Base-by-base conservation (phyloP, 352 stramenopile species). In the Saprolegnia parasitica region DNA sequence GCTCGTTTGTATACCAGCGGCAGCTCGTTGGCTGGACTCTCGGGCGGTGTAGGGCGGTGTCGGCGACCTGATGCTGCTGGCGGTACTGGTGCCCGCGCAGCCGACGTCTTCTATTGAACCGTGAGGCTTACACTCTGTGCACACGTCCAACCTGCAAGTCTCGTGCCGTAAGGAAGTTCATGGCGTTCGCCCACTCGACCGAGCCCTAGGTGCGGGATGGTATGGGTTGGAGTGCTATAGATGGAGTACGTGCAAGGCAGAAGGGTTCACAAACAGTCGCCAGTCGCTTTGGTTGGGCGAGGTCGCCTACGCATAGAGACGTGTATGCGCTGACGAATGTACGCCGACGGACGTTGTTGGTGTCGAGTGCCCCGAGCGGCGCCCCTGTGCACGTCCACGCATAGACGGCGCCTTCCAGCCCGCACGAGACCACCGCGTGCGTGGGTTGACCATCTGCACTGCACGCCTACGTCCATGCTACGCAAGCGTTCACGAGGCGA, bases 191-290 rank as follows among this genome's bases (percentile, higher is more conserved):
- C 18, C 29, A 46, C 24, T 45, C 63, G 45, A 24, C 20, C 13
- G 52, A 42, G 52, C 52, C 24, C 52, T 60, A 60, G 42, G 10
- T 29, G 47, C 2, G 5, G 24, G n/a, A 55, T 55, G 47, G 24
- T n/a, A n/a, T n/a, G 29, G 2, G 29, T 35, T 35, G 35, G 1
- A 1, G 52, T 60, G 52, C 35, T 40, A 13, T 10, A 26, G 3
- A 60, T n/a, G 11, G 3, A 26, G 52, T 60, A 60, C 52, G 16
- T 60, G 52, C 11, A 60, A 60, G 52, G 20, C 52, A 3, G 52
- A 15, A 60, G 52, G 52, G 52, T 60, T 60, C 11, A 60, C 52
- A 60, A 60, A 60, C 13, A 60, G 9, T n/a, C 52, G 11, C 52
- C 52, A 60, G 3, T 60, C 52, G 11, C 24, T 24, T 60, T 60